Conservation (phyloP, 352 stramenopile genomes). For the Pythium pyrilobum region DNA sequence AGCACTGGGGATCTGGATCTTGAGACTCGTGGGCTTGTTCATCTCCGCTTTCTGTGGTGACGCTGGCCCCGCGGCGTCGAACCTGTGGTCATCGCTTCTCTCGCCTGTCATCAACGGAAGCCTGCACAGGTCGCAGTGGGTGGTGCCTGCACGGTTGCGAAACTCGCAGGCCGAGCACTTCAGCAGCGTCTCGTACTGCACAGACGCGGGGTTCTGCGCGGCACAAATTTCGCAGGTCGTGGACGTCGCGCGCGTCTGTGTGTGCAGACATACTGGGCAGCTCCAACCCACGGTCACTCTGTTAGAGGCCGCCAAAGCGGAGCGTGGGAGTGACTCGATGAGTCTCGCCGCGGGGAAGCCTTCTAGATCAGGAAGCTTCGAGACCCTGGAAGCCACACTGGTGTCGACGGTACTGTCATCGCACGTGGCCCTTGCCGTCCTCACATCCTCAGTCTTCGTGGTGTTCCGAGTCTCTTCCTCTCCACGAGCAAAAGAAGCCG, state of each 20-base stretch:
- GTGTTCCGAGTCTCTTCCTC: neutral
- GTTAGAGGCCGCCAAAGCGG: neutral
- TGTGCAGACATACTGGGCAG: constrained; percentile 70
- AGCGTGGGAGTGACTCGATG: neutral
- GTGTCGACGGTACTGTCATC: too few relatives aligned
- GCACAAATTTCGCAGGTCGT: constrained; percentile 68
- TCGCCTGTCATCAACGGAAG: constrained; percentile 22
- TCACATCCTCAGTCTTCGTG: neutral
- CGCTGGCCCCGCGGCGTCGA: neutral
- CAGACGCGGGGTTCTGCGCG: constrained; percentile 53
- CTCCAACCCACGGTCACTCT: constrained; percentile 26
- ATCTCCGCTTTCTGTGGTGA: neutral
- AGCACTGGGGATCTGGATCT: constrained; percentile 6
- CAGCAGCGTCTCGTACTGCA: constrained; percentile 40
- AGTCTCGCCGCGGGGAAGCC: neutral
- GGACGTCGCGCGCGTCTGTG: constrained; percentile 36
- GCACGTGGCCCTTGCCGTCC: neutral
- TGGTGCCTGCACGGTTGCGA: constrained; percentile 41
- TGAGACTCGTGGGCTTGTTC: constrained; percentile 9
- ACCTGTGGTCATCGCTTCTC: neutral
- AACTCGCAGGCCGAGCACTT: constrained; percentile 67
- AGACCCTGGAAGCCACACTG: neutral
- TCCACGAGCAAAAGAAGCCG: neutral
- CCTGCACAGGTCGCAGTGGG: constrained; percentile 54
- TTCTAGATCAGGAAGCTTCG: constrained; percentile 3